These are phyloP conservation scores for Endocarpon pusillum DNA, from an alignment of 495 filamentous ascomycete genomes.

Conservation along the genomic window DNA sequence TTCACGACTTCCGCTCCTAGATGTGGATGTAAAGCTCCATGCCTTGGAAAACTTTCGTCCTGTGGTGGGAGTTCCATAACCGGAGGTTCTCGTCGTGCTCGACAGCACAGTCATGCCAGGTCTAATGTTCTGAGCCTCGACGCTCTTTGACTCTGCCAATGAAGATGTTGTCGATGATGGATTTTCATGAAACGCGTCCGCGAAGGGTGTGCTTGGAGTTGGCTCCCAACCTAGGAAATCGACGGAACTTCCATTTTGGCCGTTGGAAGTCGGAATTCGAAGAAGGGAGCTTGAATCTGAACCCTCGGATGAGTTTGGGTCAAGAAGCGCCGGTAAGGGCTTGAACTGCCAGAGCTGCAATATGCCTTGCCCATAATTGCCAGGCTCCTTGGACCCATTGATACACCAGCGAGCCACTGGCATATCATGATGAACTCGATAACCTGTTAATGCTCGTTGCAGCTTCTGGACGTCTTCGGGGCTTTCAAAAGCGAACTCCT, in stretches of 20 bases:
- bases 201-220: not conserved
- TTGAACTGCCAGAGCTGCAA: conserved; percentile 12
- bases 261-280: conserved; percentile 3
- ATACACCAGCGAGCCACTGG: conserved; percentile 7
- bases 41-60: not conserved
- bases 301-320: not conserved
- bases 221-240: not conserved
- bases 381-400: conserved; percentile 5
- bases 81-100: not conserved
- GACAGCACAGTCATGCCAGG: not conserved
- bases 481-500: conserved; percentile 5
- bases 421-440: conserved; percentile 8
- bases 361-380: conserved; percentile 4
- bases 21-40: not conserved
- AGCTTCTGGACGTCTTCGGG: conserved; percentile 3
- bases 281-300: not conserved
- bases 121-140: not conserved
- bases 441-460: conserved; percentile 11
- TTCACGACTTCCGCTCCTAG: not conserved
- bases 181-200: too few species aligned
- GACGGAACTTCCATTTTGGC: not conserved
- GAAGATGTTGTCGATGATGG: not conserved
- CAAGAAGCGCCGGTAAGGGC: conserved; percentile 2
- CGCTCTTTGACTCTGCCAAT: not conserved
- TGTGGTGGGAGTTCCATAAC: not conserved